Percentiles rank a stretch among this genome's conserved stretches.
Conservation (phyloP, 352 stramenopile species). For the Phytopythium sindhum region DNA sequence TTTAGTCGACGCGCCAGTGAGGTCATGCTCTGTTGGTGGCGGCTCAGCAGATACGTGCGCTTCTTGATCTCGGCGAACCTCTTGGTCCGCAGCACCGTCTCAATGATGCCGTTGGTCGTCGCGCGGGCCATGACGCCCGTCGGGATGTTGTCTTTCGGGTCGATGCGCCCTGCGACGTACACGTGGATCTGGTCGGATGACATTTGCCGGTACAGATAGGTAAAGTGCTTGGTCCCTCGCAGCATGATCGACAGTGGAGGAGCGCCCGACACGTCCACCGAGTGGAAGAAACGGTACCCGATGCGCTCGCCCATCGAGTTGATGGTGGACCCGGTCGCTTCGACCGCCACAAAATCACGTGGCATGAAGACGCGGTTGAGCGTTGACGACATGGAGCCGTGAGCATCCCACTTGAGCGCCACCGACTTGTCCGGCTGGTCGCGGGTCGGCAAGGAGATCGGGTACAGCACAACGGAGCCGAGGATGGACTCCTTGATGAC, state of each 20-base stretch:
- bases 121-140: not conserved
- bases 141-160: not conserved
- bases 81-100: not conserved
- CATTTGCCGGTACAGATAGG: slow-evolving; percentile 4
- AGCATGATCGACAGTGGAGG: not conserved
- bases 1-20: not conserved
- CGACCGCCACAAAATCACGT: slow-evolving; percentile 50
- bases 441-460: not conserved
- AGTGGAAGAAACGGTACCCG: slow-evolving; percentile 9
- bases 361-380: not conserved
- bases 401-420: not conserved
- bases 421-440: not conserved
- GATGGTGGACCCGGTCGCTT: slow-evolving; percentile 28
- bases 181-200: slow-evolving; percentile 5
- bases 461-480: not conserved
- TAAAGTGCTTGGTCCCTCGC: not conserved
- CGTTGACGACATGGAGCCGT: not conserved
- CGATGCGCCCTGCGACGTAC: not conserved
- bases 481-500: not conserved
- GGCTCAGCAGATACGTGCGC: not conserved
- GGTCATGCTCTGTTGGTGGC: not conserved
- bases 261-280: not conserved
- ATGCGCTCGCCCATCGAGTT: slow-evolving; percentile 7
- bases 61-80: slow-evolving; percentile 6
- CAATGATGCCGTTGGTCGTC: not conserved